Evolutionary conservation across 129 eudicot species (phyloP).

Genomic region (Deinandra increscens): DNA sequence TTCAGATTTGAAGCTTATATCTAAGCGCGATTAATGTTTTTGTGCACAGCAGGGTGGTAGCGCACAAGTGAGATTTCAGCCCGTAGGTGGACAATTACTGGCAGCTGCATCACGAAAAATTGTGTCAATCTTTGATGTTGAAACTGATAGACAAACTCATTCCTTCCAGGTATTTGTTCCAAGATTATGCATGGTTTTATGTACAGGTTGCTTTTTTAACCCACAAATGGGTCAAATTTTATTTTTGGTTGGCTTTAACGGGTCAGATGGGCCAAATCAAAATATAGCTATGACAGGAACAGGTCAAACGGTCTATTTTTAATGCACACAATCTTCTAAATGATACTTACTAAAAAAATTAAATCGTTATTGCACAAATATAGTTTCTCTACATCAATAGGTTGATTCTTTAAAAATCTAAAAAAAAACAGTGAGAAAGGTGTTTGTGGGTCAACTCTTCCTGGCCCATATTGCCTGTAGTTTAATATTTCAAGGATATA

Average conservation of each 20-base stretch:
- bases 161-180: conserved; percentile 63
- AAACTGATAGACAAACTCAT: conserved; percentile 77
- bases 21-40: conserved; percentile 3
- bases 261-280: background rate
- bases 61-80: conserved; percentile 97
- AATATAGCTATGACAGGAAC: background rate
- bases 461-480: background rate
- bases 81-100: conserved; percentile 68
- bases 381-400: background rate
- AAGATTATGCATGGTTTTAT: background rate
- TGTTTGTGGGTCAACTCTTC: background rate
- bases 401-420: background rate
- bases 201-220: background rate
- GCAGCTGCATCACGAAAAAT: conserved; percentile 93
- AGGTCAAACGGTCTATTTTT: background rate
- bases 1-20: conserved; percentile 9
- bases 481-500: background rate
- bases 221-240: background rate
- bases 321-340: background rate
- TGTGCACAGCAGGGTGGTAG: conserved; percentile 75
- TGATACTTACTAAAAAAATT: background rate
- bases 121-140: conserved; percentile 81
- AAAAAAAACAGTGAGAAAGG: background rate
- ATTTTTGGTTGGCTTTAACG: background rate
- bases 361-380: background rate